phyloP scores from a whole-genome alignment of 1,139 yeast species.

The Yamadazyma jaroonii region DNA sequence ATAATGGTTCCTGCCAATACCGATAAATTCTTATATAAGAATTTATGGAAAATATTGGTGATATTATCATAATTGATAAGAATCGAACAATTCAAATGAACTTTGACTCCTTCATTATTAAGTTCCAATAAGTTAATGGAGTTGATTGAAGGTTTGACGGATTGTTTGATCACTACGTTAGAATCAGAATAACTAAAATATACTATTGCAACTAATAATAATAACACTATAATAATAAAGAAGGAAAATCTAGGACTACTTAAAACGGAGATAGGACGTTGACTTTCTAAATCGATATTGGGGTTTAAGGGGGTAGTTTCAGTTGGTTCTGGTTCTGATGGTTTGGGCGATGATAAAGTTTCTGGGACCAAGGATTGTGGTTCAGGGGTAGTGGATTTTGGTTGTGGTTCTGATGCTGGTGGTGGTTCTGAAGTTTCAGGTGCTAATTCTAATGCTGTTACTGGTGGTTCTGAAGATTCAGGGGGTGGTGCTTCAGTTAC shows the following conservation, averaged over 20 bases:
- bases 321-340: neutral
- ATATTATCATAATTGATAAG: constrained; percentile 25
- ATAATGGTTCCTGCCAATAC: constrained; percentile 9
- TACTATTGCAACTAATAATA: constrained; percentile 14
- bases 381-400: neutral
- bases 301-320: constrained; percentile 6
- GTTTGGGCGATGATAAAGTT: neutral
- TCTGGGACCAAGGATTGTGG: neutral
- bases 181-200: constrained; percentile 19
- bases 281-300: constrained; percentile 5
- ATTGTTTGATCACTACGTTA: constrained; percentile 17
- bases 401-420: neutral
- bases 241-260: constrained; percentile 16
- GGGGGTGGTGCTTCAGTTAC: no score
- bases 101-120: constrained; percentile 21
- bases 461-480: no score
- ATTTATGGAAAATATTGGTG: constrained; percentile 18
- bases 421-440: neutral
- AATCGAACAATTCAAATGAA: constrained; percentile 24
- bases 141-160: constrained; percentile 19
- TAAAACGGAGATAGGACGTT: constrained; percentile 7
- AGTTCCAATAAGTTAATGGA: constrained; percentile 19
- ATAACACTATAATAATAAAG: constrained; percentile 14
- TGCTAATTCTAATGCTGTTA: neutral
- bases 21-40: constrained; percentile 17